Percentiles rank a stretch among this genome's conserved stretches.
Conservation (phyloP, 2,329 filamentous ascomycete genomes). For the Venturia nashicola region DNA sequence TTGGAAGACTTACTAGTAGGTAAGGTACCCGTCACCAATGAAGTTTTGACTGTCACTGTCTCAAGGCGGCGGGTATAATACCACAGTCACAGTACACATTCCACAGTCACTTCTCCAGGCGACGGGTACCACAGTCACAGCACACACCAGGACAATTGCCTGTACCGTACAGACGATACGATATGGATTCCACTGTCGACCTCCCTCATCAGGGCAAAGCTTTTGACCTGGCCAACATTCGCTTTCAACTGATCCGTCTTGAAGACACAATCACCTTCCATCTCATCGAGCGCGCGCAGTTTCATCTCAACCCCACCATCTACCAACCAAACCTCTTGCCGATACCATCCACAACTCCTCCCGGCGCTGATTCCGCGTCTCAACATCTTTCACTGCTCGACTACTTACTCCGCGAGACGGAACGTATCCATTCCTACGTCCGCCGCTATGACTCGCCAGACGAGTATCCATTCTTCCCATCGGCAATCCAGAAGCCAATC, state of each 20-base stretch:
- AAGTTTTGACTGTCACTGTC: too few relatives aligned
- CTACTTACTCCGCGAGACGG: constrained; percentile 85
- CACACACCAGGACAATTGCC: too few relatives aligned
- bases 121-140: too few relatives aligned
- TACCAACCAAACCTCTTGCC: constrained; percentile 70
- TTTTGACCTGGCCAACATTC: constrained; percentile 80
- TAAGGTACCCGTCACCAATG: too few relatives aligned
- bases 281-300: constrained; percentile 95
- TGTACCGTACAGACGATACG: constrained; percentile 11
- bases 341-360: constrained; percentile 46
- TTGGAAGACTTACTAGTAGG: too few relatives aligned
- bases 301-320: constrained; percentile 80
- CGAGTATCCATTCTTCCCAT: constrained; percentile 94
- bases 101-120: too few relatives aligned
- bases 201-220: constrained; percentile 75
- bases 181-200: constrained; percentile 85
- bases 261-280: constrained; percentile 98
- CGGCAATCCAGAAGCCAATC: constrained; percentile 65
- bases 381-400: constrained; percentile 73
- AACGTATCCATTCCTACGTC: constrained; percentile 81
- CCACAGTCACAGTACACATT: too few relatives aligned
- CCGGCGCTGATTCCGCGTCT: background rate
- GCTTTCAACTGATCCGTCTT: constrained; percentile 84
- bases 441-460: constrained; percentile 93
- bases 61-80: too few relatives aligned